Evolutionary conservation across 139 green algal genomes (phyloP), one percentile per base, ranked within the genome.

Genomic region (Chlamydomonas eustigma): DNA sequence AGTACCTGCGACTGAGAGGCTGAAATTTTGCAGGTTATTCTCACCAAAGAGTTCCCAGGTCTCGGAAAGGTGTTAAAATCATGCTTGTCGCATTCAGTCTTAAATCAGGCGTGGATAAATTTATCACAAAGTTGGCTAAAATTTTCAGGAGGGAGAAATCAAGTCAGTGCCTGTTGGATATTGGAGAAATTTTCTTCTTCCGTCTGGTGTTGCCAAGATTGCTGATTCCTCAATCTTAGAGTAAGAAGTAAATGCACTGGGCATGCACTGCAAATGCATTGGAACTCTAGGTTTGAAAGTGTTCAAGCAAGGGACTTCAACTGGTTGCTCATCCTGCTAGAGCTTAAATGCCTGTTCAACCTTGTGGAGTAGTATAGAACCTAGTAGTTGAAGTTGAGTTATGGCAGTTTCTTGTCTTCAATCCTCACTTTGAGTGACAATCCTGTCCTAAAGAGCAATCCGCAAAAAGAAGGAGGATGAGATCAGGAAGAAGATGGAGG

Each of bases 101-200:
- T 33, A 5, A n/a, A 69, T 6, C 28, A 18, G 28, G 5, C 5
- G 58, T 37, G 28, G 58, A n/a, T 18, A 32, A 37, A 8, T 8
- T 69, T 37, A 6, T 5, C 12, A 32, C 58, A 6, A 30, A 30
- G 18, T 31, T 30, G 18, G 5, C 12, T 37, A 8, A 5, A 31
- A 69, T 69, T 31, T 37, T n/a, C 58, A 33, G 5, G 34, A 76
- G 44, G 81, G 81, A 34, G 80, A 82, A 37, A 80, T 85, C 39
- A 79, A 74, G 75, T 51, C 69, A 28, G 94, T 98, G 28, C 86
- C 90, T 1, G 77, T 88, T 24, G 94, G 94, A 37, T 98, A 90
- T 90, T 96, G 88, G 80, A 85, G 93, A 58, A 98, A 98, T 85
- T 98, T 86, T 82, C 83, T 97, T 80, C 76, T 77, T 37, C 93